Evolutionary conservation across 1,284 basidiomycete genomes (phyloP), one percentile per base, ranked within the genome.

Genomic region (Sphaerobolus stellatus): DNA sequence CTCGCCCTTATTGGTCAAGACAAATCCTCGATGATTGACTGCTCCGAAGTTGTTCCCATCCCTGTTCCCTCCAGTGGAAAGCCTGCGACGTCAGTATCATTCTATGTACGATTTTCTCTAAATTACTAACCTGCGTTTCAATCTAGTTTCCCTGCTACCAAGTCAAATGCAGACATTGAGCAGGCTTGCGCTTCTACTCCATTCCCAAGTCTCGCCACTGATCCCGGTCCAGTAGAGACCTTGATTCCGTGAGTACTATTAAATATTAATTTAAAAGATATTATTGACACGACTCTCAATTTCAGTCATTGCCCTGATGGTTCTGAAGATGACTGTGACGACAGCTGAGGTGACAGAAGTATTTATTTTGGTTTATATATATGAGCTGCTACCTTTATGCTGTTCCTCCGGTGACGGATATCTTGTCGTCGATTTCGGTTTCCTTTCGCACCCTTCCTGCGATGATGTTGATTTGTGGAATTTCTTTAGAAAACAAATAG

Each of bases 1-100:
- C 61, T 68, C 61, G 59, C 65, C n/a, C 41, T 64, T n/a, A 33
- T 66, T n/a, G 67, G 66, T 5, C 64, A 68, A 27, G 54, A 61
- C 45, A 22, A 49, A 13, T 28, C 27, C 9, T 16, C 43, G 2
- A 55, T 68, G 43, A 57, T 59, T 16, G 65, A 68, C 48, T 66
- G 67, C 59, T 67, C 66, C 14, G 66, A 66, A 20, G 64, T 67
- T 41, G 64, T 69, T 36, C 64, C 64, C 6, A 22, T 28, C 16
- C 6, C 43, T 24, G 16, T 20, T 45, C n/a, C 43, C 43, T 16
- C 24, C 2, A 25, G 48, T 36, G 43, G n/a, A 18, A 45, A 45
- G 43, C 43, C 43, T 45, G 43, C 43, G 13, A 18, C n/a, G 43
- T 45, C 13, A 45, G 54, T 3, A 20, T 43, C 28, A 16, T 25